Percentiles rank a stretch among this genome's conserved stretches.
phyloP scores from a whole-genome alignment of 2,329 filamentous ascomycete species.

The Paracorniculantispora psalliotae region DNA sequence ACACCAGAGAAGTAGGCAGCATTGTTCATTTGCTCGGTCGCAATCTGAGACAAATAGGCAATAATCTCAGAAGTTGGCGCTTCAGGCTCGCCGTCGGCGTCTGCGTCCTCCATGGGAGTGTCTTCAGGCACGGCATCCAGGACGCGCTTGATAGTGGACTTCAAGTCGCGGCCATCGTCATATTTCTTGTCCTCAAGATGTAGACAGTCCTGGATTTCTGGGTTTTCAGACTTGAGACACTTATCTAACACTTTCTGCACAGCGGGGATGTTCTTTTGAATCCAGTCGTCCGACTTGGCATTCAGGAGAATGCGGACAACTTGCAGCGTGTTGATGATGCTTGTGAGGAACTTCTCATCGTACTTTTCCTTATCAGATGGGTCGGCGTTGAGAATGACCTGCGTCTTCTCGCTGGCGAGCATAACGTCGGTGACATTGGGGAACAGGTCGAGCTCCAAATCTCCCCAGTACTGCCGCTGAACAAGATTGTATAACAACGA shows the following conservation, averaged over 20 bases:
- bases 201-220: conserved; percentile 89
- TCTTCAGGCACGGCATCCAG: conserved; percentile 84
- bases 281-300: conserved; percentile 85
- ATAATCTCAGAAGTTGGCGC: conserved; percentile 82
- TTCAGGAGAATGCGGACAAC: conserved; percentile 86
- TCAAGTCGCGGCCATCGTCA: conserved; percentile 65
- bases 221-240: conserved; percentile 78
- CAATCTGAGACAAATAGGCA: conserved; percentile 75
- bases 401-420: conserved; percentile 73
- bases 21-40: conserved; percentile 79
- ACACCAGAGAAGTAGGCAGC: conserved; percentile 81
- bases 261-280: conserved; percentile 67
- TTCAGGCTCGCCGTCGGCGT: conserved; percentile 80
- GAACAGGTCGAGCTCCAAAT: conserved; percentile 87
- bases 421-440: conserved; percentile 85
- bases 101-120: conserved; percentile 63
- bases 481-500: conserved; percentile 77
- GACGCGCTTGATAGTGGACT: conserved; percentile 74
- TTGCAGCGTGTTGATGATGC: conserved; percentile 90
- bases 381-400: conserved; percentile 53
- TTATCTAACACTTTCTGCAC: conserved; percentile 90
- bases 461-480: conserved; percentile 83
- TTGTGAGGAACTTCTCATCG: conserved; percentile 79
- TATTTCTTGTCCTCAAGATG: conserved; percentile 67
- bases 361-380: conserved; percentile 62